Percentiles rank a stretch among this genome's conserved stretches.
phyloP scores from a whole-genome alignment of 768 basidiomycete species.

The Pisolithus orientalis region DNA sequence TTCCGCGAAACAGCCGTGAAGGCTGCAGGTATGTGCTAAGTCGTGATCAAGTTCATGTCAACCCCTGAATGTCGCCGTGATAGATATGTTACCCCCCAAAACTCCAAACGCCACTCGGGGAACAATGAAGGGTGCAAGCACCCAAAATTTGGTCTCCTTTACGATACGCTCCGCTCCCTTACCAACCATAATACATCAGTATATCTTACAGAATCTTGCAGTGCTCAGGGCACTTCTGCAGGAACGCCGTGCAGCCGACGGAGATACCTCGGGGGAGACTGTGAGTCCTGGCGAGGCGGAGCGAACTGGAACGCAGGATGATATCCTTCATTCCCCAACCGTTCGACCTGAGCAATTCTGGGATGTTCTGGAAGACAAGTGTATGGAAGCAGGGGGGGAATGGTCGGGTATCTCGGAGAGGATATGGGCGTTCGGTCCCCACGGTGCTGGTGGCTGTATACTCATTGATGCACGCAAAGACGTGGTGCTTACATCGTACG shows the following conservation, averaged over 20 bases:
- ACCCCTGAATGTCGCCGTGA: background rate
- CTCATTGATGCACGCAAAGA: conserved; percentile 67
- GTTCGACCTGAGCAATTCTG: conserved; percentile 79
- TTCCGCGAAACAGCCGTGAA: conserved; percentile 93
- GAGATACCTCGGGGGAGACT: conserved; percentile 9
- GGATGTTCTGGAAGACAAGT: conserved; percentile 57
- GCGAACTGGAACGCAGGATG: conserved; percentile 42
- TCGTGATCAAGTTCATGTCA: background rate
- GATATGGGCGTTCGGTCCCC: conserved; percentile 92
- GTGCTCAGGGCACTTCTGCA: conserved; percentile 58
- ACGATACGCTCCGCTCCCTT: conserved; percentile 80
- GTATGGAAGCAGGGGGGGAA: conserved; percentile 62
- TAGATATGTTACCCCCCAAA: conserved; percentile 88
- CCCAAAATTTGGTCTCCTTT: conserved; percentile 70
- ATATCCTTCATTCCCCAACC: conserved; percentile 54
- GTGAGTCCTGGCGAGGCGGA: conserved; percentile 30
- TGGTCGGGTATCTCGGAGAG: conserved; percentile 69
- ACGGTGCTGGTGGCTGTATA: conserved; percentile 78
- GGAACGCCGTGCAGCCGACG: conserved; percentile 37
- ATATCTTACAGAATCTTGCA: conserved; percentile 67
- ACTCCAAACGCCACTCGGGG: conserved; percentile 66
- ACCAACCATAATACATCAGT: conserved; percentile 63
- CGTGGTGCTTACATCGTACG: conserved; percentile 49
- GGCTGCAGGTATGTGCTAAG: conserved; percentile 47
- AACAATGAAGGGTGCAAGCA: conserved; percentile 64